Evolutionary conservation across 352 stramenopile species (phyloP).

Genomic region (Phytophthora brassicae): DNA sequence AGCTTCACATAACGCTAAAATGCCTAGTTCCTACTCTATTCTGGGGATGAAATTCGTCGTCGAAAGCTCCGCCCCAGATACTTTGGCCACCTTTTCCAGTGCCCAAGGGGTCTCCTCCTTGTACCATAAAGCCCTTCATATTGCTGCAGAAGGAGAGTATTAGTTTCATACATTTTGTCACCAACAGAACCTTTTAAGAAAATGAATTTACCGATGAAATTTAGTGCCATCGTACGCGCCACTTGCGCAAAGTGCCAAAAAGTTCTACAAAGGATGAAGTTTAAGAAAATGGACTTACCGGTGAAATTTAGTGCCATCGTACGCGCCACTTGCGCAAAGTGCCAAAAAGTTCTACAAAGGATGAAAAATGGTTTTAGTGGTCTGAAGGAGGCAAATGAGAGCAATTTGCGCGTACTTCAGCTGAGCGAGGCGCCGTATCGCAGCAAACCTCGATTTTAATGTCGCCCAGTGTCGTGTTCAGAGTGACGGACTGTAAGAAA

Average conservation of each 20-base stretch:
- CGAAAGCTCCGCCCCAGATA: conserved; percentile 89
- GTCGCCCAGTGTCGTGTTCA: conserved; percentile 95
- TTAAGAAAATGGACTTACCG: conserved; percentile 46
- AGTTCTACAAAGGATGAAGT: conserved; percentile 89
- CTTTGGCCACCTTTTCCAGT: conserved; percentile 90
- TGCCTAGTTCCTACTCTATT: conserved; percentile 51
- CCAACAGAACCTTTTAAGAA: no score
- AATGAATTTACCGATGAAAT: conserved; percentile 75
- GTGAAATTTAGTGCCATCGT: conserved; percentile 92
- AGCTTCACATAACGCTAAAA: background rate
- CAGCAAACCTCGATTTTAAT: conserved; percentile 98
- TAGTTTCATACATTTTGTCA: no score
- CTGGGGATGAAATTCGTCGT: conserved; percentile 92
- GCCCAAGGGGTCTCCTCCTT: conserved; percentile 90
- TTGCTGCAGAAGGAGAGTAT: no score
- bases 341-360: conserved; percentile 95
- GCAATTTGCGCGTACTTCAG: conserved; percentile 49
- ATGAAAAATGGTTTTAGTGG: background rate
- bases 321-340: conserved; percentile 90
- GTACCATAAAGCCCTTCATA: conserved; percentile 89
- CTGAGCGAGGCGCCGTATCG: conserved; percentile 90
- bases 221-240: conserved; percentile 90
- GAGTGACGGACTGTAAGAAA: conserved; percentile 87
- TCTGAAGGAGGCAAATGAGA: background rate
- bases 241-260: conserved; percentile 93